Percentiles rank a stretch among this genome's conserved stretches.
Evolutionary conservation across 352 stramenopile genomes (phyloP).

Genomic region (Phytophthora pini): DNA sequence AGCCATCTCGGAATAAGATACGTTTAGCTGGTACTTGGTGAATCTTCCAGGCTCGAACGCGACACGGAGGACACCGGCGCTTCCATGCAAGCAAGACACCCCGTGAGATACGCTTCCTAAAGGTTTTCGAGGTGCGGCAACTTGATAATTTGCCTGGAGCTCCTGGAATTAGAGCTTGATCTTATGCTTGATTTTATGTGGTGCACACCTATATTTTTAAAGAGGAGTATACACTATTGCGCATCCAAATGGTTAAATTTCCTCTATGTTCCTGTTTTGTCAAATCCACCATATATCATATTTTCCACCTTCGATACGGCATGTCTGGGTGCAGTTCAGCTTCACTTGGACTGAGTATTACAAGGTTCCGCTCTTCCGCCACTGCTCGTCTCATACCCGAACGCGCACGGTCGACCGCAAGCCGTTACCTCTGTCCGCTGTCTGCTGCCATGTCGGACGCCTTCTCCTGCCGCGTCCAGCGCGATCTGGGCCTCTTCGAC

Average conservation of each 20-base stretch:
- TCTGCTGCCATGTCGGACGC: conserved; percentile 32
- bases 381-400: conserved; percentile 23
- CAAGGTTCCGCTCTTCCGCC: not conserved
- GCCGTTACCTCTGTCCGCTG: not conserved
- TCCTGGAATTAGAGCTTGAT: conserved; percentile 9
- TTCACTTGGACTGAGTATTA: conserved; percentile 3
- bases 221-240: not conserved
- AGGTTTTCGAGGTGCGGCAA: not conserved
- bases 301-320: too few relatives aligned
- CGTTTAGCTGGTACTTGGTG: not conserved
- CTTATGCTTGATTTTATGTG: conserved; percentile 15
- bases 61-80: not conserved
- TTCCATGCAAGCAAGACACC: conserved; percentile 7
- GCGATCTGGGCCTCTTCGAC: conserved; percentile 71
- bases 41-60: not conserved
- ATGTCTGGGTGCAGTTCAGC: conserved; percentile 5
- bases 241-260: too few relatives aligned
- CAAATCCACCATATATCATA: not conserved
- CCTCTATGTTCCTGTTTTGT: not conserved
- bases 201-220: not conserved
- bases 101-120: conserved; percentile 10
- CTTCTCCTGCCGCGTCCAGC: conserved; percentile 32
- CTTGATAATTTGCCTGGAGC: not conserved
- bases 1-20: conserved; percentile 7
- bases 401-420: conserved; percentile 6